Percentiles rank a stretch among this genome's conserved stretches.
Conservation (phyloP, 2,329 filamentous ascomycete genomes). For the Pleoardoris graminearum region DNA sequence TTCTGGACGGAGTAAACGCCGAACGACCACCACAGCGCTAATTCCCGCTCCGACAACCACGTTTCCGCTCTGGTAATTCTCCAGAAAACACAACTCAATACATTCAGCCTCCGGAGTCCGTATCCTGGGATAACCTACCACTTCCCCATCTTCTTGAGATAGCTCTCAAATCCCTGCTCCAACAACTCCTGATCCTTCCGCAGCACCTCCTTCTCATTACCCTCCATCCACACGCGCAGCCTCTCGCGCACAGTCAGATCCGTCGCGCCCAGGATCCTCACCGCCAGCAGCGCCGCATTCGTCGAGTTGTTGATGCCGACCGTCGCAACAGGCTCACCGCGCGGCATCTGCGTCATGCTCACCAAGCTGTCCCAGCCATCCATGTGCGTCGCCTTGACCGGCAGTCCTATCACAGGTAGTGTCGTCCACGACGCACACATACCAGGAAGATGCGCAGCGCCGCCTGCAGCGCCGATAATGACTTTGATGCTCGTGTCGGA, state of each 20-base stretch:
- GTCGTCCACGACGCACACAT: constrained; percentile 56
- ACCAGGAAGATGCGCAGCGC: constrained; percentile 56
- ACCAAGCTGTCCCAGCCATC: constrained; percentile 56
- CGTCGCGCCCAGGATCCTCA: constrained; percentile 49
- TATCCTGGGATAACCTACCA: too few relatives aligned
- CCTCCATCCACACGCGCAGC: constrained; percentile 64
- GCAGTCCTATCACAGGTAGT: constrained; percentile 56
- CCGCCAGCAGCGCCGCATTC: constrained; percentile 54
- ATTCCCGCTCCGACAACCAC: neutral
- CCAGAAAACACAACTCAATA: too few relatives aligned
- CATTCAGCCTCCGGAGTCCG: too few relatives aligned
- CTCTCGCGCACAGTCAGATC: constrained; percentile 60
- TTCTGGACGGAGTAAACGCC: neutral
- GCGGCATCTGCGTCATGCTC: constrained; percentile 58
- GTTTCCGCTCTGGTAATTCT: too few relatives aligned
- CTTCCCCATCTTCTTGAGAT: constrained; percentile 51
- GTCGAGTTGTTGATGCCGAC: constrained; percentile 53
- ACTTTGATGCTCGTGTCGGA: constrained; percentile 45
- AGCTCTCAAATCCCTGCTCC: constrained; percentile 60
- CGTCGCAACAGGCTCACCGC: constrained; percentile 49
- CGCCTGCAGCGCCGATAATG: constrained; percentile 55
- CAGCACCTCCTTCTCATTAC: constrained; percentile 66
- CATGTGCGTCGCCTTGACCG: constrained; percentile 54
- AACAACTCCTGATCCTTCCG: constrained; percentile 63
- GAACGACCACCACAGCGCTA: neutral